Base-by-base conservation (phyloP, 1,139 yeast genomes). In the Blastobotrys buckinghamii region DNA sequence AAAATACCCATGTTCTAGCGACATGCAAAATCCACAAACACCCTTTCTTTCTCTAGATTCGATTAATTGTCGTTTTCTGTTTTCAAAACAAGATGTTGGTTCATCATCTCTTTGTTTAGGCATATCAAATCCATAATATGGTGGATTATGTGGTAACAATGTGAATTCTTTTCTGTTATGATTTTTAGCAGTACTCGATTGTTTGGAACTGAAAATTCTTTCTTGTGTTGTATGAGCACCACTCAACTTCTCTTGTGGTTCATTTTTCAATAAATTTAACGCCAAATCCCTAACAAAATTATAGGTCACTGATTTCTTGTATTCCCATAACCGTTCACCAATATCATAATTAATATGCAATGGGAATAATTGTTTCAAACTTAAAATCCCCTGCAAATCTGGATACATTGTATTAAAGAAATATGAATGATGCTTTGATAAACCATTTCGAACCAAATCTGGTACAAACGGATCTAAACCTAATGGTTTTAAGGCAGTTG, bases 211-310 rank as follows among this genome's bases (percentile, higher is more conserved):
- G 37, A 9, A 7, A 7, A 20, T 33, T 12, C 12, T 8, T 15
- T 12, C n/a, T 35, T 12, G 6, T 35, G 17, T 22, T 22, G 4
- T 22, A 5, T 22, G 24, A 22, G 7, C 7, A 36, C 4, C 19
- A 24, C 9, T 38, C 17, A 37, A 22, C 13, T 35, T 33, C 15
- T 43, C 42, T 29, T 43, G 47, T 3, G 47, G 47, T 36, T 43
- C 47, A 20, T 36, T 26, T 24, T 43, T 43, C 33, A 43, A 35
- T 37, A 43, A 20, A 26, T 43, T 43, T 13, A 43, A 16, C n/a
- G 47, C 47, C 41, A 43, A 37, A 29, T 43, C 47, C 10, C 47
- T 41, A 2, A 36, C 37, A 37, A 43, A 43, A 20, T 43, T 43
- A 27, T 43, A 43, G n/a, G 42, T 20, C 3, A 43, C 15, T 16